Conservation (phyloP, 108 stramenopile species). For the Pseudonitzschia multistriata region DNA sequence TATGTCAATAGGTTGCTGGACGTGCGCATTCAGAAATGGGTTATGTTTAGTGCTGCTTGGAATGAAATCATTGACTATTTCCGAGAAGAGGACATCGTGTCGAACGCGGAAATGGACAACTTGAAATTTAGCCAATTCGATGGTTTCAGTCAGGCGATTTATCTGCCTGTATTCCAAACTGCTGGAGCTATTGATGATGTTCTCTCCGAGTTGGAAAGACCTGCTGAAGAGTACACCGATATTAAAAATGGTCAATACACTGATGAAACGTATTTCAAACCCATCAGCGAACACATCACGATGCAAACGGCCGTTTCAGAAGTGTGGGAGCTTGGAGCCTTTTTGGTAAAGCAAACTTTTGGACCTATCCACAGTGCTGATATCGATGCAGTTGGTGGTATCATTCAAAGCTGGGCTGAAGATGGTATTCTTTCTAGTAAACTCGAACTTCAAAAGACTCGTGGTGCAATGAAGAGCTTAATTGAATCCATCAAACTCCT, state of each 20-base stretch:
- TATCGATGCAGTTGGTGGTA: slow-evolving; percentile 61
- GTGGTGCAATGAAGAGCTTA: slow-evolving; percentile 55
- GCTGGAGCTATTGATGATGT: slow-evolving; percentile 95
- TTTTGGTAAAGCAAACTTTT: slow-evolving; percentile 71
- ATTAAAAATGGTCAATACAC: slow-evolving; percentile 43
- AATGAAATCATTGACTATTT: slow-evolving; percentile 95
- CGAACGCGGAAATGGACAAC: slow-evolving; percentile 88
- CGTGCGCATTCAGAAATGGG: slow-evolving; percentile 96
- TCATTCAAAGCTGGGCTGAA: slow-evolving; percentile 79
- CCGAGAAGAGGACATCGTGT: slow-evolving; percentile 89
- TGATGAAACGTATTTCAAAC: slow-evolving; percentile 80
- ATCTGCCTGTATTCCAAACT: slow-evolving; percentile 96
- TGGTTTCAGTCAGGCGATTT: slow-evolving; percentile 93
- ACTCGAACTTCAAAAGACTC: slow-evolving; percentile 61
- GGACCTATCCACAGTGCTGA: slow-evolving; percentile 85
- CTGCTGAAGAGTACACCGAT: slow-evolving; percentile 58
- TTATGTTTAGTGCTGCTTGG: slow-evolving; percentile 96
- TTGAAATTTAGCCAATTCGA: slow-evolving; percentile 94
- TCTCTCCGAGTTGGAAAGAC: slow-evolving; percentile 75
- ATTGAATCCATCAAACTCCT: slow-evolving; percentile 65
- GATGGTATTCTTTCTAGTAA: slow-evolving; percentile 57
- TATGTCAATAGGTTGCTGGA: slow-evolving; percentile 90
- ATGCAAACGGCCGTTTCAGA: slow-evolving; percentile 94
- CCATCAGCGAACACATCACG: slow-evolving; percentile 80
- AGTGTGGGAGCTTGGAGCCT: slow-evolving; percentile 92